A percentile compares a stretch with the other conserved stretches of the same genome.
Evolutionary conservation across 805 yeast species (phyloP).

Genomic region (Lachancea nothofagi): DNA sequence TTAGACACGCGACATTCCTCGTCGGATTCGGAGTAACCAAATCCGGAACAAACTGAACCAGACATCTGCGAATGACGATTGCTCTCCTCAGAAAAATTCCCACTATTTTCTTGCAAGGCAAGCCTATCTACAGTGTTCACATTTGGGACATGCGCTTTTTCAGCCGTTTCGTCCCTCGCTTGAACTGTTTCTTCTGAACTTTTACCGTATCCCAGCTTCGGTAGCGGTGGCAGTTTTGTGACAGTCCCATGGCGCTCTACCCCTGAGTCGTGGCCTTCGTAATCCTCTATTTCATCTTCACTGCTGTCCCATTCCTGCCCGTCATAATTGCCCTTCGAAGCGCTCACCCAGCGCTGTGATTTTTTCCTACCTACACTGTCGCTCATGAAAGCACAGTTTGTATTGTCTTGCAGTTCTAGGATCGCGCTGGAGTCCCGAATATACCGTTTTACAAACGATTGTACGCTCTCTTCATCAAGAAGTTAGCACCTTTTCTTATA

Average conservation of each 20-base stretch:
- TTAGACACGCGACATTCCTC: constrained; percentile 20
- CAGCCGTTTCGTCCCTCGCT: neutral
- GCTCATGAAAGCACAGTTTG: neutral
- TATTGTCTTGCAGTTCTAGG: neutral
- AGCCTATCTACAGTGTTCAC: too few relatives aligned
- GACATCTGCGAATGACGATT: neutral
- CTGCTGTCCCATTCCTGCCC: constrained; percentile 39
- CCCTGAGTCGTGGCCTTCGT: neutral
- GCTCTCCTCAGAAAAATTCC: too few relatives aligned
- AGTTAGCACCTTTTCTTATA: too few relatives aligned
- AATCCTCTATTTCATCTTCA: constrained; percentile 11
- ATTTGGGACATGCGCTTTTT: too few relatives aligned
- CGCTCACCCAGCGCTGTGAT: constrained; percentile 40
- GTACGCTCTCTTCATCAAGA: too few relatives aligned
- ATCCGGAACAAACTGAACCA: neutral
- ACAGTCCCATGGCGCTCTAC: constrained; percentile 4
- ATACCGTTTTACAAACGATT: too few relatives aligned
- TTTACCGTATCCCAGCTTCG: constrained; percentile 21
- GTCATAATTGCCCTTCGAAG: constrained; percentile 36
- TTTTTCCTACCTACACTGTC: constrained; percentile 36
- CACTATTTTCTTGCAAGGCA: neutral
- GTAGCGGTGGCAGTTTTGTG: constrained; percentile 23
- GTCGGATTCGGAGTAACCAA: constrained; percentile 13
- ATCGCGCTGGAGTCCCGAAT: neutral
- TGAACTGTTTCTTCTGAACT: constrained; percentile 4